A percentile compares a stretch with the other conserved stretches of the same genome.
These are phyloP conservation scores for Lodderomyces elongisporus DNA, from an alignment of 1,139 yeast genomes.

Conservation along the genomic window DNA sequence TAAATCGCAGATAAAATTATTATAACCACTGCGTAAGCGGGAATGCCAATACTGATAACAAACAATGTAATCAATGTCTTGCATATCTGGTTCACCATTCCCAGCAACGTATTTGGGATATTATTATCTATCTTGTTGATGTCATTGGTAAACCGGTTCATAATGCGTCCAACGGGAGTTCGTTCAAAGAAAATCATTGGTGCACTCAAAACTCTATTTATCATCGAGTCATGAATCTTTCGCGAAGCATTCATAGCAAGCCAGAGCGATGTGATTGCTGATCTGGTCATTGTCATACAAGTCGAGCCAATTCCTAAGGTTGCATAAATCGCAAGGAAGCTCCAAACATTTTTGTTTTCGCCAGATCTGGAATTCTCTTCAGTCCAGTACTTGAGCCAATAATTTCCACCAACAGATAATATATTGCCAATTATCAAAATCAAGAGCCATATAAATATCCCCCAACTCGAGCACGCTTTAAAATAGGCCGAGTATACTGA, in stretches of 20 bases:
- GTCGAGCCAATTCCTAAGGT: conserved; percentile 21
- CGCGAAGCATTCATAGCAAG: conserved; percentile 24
- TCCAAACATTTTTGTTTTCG: conserved; percentile 19
- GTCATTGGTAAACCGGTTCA: conserved; percentile 31
- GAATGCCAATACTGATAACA: conserved; percentile 35
- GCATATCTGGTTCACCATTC: conserved; percentile 35
- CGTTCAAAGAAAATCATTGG: conserved; percentile 36
- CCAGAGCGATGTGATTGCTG: conserved; percentile 25
- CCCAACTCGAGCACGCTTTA: conserved; percentile 24
- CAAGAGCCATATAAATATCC: conserved; percentile 20
- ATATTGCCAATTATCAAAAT: conserved; percentile 17
- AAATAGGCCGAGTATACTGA: conserved; percentile 25
- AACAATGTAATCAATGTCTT: conserved; percentile 45
- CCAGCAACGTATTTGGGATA: conserved; percentile 22
- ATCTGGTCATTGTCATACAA: conserved; percentile 19
- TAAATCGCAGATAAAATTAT: conserved; percentile 21
- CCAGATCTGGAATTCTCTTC: conserved; percentile 23
- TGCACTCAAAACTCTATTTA: conserved; percentile 22
- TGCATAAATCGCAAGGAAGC: conserved; percentile 22
- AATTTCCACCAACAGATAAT: conserved; percentile 21
- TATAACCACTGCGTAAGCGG: conserved; percentile 18
- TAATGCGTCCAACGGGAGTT: conserved; percentile 30
- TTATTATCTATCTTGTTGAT: conserved; percentile 23
- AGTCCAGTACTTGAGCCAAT: conserved; percentile 29
- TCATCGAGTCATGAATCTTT: conserved; percentile 28